Base-by-base conservation (phyloP, 2,329 filamentous ascomycete genomes). In the Phialemonium atrogriseum region DNA sequence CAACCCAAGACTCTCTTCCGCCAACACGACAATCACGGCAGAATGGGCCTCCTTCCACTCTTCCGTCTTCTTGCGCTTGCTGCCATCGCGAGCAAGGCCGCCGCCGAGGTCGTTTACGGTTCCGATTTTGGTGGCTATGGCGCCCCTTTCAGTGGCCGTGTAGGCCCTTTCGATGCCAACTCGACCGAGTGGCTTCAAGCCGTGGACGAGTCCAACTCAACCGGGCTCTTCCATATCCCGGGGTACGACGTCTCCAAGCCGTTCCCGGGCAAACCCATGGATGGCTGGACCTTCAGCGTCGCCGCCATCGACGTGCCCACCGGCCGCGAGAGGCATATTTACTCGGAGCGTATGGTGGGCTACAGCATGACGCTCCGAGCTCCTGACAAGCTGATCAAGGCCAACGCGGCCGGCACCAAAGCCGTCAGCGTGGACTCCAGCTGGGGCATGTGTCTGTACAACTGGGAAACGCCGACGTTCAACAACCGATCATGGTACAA, bases 381-480 rank as follows among this genome's bases (percentile, higher is more conserved):
- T 1, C 37, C 37, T 1, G 22, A 27, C 4, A 13, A 29, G 5
- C 31, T 40, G 2, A 10, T 40, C 27, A 14, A 32, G 7, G 12
- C 18, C 26, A 5, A 23, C 10, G n/a, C 18, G 7, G 37, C 29
- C 21, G 23, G 15, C 23, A 36, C 33, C 25, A 36, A 34, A 11
- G 10, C 22, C 8, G 38, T 41, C 30, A 15, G 28, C 12, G 25
- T 32, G 10, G n/a, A 36, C 33, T 26, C 35, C 16, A 34, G 24
- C 27, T 41, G 38, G 38, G 38, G 38, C 10, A 41, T 41, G 38
- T 41, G 38, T 29, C 10, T 35, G 8, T 40, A 36, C 35, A 21
- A n/a, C 11, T 41, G 26, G 7, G 23, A 18, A 14, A 9, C 13
- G 11, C 38, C 36, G 10, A 18, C 10, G 10, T 32, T 24, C 8